These are phyloP conservation scores for Celoporthe dispersa DNA, from an alignment of 2,329 filamentous ascomycete species.

Conservation along the genomic window DNA sequence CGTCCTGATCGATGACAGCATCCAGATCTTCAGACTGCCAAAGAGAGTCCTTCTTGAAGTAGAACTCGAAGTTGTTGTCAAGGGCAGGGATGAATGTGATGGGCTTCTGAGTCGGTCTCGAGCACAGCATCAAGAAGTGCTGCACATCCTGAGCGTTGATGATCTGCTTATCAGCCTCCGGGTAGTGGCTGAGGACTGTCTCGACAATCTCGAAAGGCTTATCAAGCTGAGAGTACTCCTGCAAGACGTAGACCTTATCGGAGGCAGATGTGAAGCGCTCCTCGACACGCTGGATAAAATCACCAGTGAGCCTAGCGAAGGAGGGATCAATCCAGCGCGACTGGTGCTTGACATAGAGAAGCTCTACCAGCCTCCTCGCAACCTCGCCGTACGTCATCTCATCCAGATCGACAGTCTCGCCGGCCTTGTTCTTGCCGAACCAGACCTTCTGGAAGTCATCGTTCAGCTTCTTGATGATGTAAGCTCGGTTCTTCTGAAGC, in stretches of 20 bases:
- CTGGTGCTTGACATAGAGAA: slow-evolving; percentile 92
- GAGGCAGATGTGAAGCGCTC: slow-evolving; percentile 83
- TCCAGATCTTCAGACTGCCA: slow-evolving; percentile 99
- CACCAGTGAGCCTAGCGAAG: slow-evolving; percentile 80
- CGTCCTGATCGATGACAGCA: slow-evolving; percentile 93
- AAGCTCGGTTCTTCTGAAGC: slow-evolving; percentile 83
- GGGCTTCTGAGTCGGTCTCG: slow-evolving; percentile 91
- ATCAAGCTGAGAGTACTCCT: slow-evolving; percentile 87
- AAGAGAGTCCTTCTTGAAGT: slow-evolving; percentile 99
- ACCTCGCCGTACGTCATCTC: slow-evolving; percentile 96
- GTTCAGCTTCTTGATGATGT: slow-evolving; percentile 95
- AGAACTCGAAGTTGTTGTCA: slow-evolving; percentile 97
- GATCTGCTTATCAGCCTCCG: slow-evolving; percentile 84
- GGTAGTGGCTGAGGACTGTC: slow-evolving; percentile 79
- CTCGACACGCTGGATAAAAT: slow-evolving; percentile 96
- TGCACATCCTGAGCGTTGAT: slow-evolving; percentile 99
- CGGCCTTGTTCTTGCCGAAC: slow-evolving; percentile 85
- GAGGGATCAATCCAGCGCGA: slow-evolving; percentile 89
- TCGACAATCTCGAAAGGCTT: slow-evolving; percentile 80
- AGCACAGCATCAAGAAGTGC: slow-evolving; percentile 91
- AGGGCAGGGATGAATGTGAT: slow-evolving; percentile 95
- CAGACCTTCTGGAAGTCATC: slow-evolving; percentile 97
- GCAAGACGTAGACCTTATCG: slow-evolving; percentile 79
- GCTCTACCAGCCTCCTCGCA: slow-evolving; percentile 81
- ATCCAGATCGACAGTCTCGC: slow-evolving; percentile 83